Evolutionary conservation across 345 rosid genomes (phyloP).

Genomic region (Brassica juncea): DNA sequence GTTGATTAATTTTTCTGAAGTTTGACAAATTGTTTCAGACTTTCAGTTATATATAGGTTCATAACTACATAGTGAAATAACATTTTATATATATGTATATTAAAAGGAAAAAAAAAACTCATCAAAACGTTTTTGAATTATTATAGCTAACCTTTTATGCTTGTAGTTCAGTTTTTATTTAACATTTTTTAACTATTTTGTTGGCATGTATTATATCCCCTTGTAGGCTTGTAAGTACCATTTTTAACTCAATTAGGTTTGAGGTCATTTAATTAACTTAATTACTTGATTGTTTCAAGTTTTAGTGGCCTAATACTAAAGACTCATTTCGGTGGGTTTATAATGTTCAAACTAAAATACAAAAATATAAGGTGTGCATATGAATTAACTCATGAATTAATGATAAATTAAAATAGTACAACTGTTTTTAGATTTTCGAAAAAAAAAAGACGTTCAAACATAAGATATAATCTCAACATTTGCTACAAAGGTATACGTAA

Average conservation of each 20-base stretch:
- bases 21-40: not conserved
- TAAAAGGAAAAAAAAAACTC: not conserved
- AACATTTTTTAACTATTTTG: not conserved
- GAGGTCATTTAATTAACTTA: not conserved
- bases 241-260: not conserved
- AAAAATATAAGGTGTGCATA: not conserved
- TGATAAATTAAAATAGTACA: not conserved
- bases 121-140: not conserved
- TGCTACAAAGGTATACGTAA: conserved; percentile 9
- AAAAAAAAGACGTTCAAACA: not conserved
- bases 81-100: not conserved
- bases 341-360: not conserved
- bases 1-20: not conserved
- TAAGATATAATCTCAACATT: not conserved
- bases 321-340: not conserved
- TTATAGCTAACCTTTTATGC: not conserved
- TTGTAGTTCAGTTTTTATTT: not conserved
- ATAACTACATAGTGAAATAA: not conserved
- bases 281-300: not conserved
- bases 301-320: not conserved
- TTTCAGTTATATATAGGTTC: not conserved
- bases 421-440: not conserved
- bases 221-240: not conserved
- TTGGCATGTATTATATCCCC: not conserved
- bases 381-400: not conserved